These are phyloP conservation scores for Kitagawia praeruptora DNA, from an alignment of 129 eudicot genomes.

Conservation along the genomic window DNA sequence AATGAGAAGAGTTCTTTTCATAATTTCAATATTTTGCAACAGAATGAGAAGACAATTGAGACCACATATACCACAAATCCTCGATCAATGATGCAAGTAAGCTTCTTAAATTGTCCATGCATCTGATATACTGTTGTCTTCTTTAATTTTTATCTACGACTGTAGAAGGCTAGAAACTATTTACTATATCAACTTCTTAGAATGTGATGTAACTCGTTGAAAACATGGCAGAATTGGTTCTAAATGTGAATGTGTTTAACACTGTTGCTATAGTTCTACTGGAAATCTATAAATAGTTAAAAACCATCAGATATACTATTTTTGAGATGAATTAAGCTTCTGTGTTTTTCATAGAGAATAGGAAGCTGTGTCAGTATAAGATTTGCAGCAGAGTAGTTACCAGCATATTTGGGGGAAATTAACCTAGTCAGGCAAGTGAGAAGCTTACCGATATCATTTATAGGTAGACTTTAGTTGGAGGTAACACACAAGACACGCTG, in stretches of 20 bases:
- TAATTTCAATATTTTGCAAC: slow-evolving; percentile 9
- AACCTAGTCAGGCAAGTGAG: background rate
- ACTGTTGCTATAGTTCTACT: background rate
- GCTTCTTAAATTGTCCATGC: slow-evolving; percentile 12
- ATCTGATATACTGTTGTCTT: background rate
- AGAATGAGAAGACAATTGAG: slow-evolving; percentile 75
- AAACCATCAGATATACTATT: background rate
- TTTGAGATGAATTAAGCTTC: background rate
- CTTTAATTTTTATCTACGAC: background rate
- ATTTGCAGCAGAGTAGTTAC: background rate
- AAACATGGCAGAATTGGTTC: background rate
- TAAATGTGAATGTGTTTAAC: background rate
- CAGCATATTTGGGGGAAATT: background rate
- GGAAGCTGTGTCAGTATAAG: background rate
- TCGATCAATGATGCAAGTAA: slow-evolving; percentile 95
- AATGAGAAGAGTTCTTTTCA: background rate
- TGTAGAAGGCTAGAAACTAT: background rate
- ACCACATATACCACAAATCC: slow-evolving; percentile 84
- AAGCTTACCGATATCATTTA: background rate
- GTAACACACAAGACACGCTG: no score
- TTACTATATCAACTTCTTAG: background rate
- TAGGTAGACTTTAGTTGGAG: background rate
- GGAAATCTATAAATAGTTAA: background rate
- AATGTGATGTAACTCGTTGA: background rate
- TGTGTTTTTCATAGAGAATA: background rate